Percentiles rank a stretch among this genome's conserved stretches.
These are phyloP conservation scores for Chrysopogon serrulatus DNA, from an alignment of 176 grass and related monocot genomes.

Conservation along the genomic window DNA sequence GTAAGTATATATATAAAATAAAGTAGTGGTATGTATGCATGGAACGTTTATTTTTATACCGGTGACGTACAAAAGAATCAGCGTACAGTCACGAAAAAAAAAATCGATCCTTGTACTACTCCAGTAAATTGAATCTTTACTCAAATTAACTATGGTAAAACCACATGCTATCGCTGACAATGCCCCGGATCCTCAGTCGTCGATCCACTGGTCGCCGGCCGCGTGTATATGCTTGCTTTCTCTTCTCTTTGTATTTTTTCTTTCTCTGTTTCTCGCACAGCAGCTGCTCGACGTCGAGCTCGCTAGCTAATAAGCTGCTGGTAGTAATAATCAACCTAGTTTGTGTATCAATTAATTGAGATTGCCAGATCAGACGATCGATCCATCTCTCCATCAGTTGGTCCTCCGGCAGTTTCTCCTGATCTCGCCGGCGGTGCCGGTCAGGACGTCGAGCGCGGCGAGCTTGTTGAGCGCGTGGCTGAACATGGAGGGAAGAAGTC, in stretches of 20 bases:
- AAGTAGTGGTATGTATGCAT: background rate
- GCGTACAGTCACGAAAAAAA: background rate
- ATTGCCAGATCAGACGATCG: background rate
- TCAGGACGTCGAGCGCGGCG: constrained; percentile 54
- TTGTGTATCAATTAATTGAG: background rate
- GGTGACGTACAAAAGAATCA: constrained; percentile 45
- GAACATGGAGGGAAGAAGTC: constrained; percentile 58
- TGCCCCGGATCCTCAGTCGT: background rate
- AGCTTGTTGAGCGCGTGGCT: constrained; percentile 59
- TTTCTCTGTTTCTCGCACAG: background rate
- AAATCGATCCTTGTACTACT: background rate
- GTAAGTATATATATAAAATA: background rate
- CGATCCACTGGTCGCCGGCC: background rate
- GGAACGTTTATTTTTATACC: constrained; percentile 48
- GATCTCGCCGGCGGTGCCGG: constrained; percentile 68
- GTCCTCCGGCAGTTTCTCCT: constrained; percentile 46
- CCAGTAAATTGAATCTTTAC: constrained; percentile 25
- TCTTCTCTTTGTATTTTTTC: background rate
- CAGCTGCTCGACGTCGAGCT: background rate
- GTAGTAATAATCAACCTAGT: background rate
- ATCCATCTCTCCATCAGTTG: constrained; percentile 24
- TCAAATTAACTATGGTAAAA: constrained; percentile 11
- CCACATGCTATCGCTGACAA: constrained; percentile 20
- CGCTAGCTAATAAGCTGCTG: background rate
- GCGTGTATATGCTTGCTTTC: background rate